phyloP scores from a whole-genome alignment of 2,329 filamentous ascomycete species.

The Ampelomyces quisqualis region DNA sequence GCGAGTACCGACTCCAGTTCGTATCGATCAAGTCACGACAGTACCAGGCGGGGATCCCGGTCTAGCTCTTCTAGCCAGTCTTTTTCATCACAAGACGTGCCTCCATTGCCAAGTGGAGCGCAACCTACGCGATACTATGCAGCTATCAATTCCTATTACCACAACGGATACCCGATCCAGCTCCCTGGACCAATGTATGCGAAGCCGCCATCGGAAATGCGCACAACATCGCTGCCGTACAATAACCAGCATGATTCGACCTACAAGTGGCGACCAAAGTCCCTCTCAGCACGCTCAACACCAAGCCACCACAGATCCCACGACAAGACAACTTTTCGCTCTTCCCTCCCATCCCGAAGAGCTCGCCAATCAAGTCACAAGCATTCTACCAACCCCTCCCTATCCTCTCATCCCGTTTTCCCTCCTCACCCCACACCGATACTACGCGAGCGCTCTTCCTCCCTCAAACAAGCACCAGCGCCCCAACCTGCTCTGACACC shows the following conservation, averaged over 20 bases:
- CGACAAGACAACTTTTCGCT: neutral
- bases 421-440: neutral
- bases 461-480: neutral
- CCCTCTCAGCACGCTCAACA: neutral
- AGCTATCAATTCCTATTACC: slow-evolving; percentile 3
- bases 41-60: slow-evolving; percentile 10
- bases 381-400: neutral
- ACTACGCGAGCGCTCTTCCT: neutral
- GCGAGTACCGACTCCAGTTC: slow-evolving; percentile 16
- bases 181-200: slow-evolving; percentile 3
- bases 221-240: neutral
- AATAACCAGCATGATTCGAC: neutral
- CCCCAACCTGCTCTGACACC: too few relatives aligned
- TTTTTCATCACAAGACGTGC: slow-evolving; percentile 6
- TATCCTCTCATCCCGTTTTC: neutral
- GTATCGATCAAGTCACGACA: slow-evolving; percentile 12
- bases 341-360: neutral
- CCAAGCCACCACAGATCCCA: neutral
- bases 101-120: slow-evolving; percentile 5
- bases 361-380: neutral
- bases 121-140: slow-evolving; percentile 4
- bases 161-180: slow-evolving; percentile 5
- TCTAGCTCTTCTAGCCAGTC: slow-evolving; percentile 17
- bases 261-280: neutral
- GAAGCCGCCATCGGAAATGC: neutral